A percentile compares a stretch with the other conserved stretches of the same genome.
These are phyloP conservation scores for Torulaspora indica DNA, from an alignment of 805 yeast genomes.

Conservation along the genomic window DNA sequence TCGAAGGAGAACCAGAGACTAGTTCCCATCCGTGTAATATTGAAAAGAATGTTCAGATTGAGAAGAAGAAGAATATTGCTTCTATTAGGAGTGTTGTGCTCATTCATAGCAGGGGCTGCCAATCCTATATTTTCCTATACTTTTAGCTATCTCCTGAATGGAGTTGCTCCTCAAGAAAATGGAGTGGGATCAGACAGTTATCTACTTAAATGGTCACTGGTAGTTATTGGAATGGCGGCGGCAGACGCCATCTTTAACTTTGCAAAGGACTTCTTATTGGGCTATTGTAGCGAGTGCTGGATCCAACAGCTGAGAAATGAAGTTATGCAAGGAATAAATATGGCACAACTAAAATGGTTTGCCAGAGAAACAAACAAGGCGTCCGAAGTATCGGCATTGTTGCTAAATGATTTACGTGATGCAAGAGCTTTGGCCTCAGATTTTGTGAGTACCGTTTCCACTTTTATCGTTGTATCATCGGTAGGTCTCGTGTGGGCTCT, in stretches of 20 bases:
- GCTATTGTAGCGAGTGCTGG: slow-evolving; percentile 65
- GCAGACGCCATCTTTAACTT: slow-evolving; percentile 58
- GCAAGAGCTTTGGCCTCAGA: slow-evolving; percentile 60
- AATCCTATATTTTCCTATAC: slow-evolving; percentile 78
- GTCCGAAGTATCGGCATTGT: slow-evolving; percentile 56
- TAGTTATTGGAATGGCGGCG: slow-evolving; percentile 58
- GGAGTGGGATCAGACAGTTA: slow-evolving; percentile 34
- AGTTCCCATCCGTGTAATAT: slow-evolving; percentile 30
- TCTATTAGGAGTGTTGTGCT: slow-evolving; percentile 47
- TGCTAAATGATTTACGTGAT: slow-evolving; percentile 81
- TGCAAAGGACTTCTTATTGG: slow-evolving; percentile 46
- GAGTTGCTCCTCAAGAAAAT: slow-evolving; percentile 48
- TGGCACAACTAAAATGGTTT: slow-evolving; percentile 54
- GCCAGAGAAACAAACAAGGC: slow-evolving; percentile 38
- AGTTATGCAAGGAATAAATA: slow-evolving; percentile 46
- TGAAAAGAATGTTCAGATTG: slow-evolving; percentile 30
- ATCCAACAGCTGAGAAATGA: slow-evolving; percentile 47
- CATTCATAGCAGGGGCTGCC: slow-evolving; percentile 55
- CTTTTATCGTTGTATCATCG: slow-evolving; percentile 49
- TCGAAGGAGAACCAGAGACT: slow-evolving; percentile 16
- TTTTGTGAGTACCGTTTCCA: slow-evolving; percentile 50
- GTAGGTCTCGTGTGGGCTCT: slow-evolving; percentile 77
- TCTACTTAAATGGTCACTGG: slow-evolving; percentile 59
- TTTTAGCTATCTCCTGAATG: slow-evolving; percentile 63
- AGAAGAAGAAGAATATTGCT: slow-evolving; percentile 32